Evolutionary conservation across 306 rosid species (phyloP).

Genomic region (Vicia villosa): DNA sequence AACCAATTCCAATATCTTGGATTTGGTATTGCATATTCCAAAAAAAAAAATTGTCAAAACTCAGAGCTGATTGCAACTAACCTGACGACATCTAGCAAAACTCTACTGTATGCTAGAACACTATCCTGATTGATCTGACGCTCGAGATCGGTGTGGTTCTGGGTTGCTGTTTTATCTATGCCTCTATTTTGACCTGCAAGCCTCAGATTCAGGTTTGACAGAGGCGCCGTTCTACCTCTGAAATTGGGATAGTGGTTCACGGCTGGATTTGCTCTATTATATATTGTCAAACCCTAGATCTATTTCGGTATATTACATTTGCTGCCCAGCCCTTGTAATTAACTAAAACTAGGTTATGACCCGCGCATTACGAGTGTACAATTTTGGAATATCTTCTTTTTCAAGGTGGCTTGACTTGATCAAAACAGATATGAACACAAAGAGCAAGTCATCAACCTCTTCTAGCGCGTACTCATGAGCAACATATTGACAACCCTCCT

Average conservation of each 20-base stretch:
- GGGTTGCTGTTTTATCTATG: neutral
- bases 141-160: neutral
- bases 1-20: neutral
- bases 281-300: slow-evolving; percentile 9
- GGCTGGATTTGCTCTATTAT: neutral
- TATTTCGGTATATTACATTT: slow-evolving; percentile 6
- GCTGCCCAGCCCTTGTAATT: slow-evolving; percentile 2
- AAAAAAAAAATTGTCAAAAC: slow-evolving; percentile 1
- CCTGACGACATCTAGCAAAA: neutral
- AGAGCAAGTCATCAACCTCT: too few relatives aligned
- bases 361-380: too few relatives aligned
- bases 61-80: neutral
- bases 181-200: slow-evolving; percentile 7
- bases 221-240: neutral
- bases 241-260: neutral
- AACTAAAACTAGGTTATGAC: neutral
- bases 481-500: too few relatives aligned
- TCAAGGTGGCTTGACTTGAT: too few relatives aligned
- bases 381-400: too few relatives aligned
- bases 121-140: neutral
- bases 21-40: neutral
- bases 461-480: too few relatives aligned
- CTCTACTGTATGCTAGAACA: neutral
- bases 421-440: too few relatives aligned
- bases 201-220: neutral